Evolutionary conservation across 768 basidiomycete genomes (phyloP).

Genomic region (Suillus bovinus): DNA sequence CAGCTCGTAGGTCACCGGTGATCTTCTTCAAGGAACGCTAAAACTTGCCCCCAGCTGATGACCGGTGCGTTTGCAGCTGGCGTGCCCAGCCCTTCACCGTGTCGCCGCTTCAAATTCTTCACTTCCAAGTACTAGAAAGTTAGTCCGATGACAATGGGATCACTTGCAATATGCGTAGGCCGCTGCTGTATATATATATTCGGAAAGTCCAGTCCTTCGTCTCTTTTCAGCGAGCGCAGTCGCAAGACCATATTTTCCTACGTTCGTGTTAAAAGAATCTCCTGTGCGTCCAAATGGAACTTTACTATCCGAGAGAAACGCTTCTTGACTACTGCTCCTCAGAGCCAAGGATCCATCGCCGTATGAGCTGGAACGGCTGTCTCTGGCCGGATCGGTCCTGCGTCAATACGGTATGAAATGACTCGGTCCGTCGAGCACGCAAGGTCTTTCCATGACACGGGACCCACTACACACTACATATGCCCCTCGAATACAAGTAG

Average conservation of each 20-base stretch:
- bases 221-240: not conserved
- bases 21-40: not conserved
- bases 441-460: no score
- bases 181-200: not conserved
- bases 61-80: not conserved
- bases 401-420: no score
- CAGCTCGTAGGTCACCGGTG: not conserved
- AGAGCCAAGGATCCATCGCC: no score
- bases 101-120: not conserved
- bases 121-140: not conserved
- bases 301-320: not conserved
- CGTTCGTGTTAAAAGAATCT: not conserved
- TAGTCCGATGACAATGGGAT: not conserved
- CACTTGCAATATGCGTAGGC: not conserved
- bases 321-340: not conserved
- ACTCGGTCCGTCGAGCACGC: no score
- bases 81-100: not conserved
- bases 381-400: no score
- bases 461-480: no score
- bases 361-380: no score
- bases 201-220: not conserved
- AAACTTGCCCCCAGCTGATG: slow-evolving; percentile 1
- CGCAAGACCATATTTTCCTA: not conserved
- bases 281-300: not conserved
- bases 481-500: not conserved